Evolutionary conservation across 2,329 filamentous ascomycete species (phyloP), one percentile per base, ranked within the genome.

Genomic region (Aspergillus calidoustus): DNA sequence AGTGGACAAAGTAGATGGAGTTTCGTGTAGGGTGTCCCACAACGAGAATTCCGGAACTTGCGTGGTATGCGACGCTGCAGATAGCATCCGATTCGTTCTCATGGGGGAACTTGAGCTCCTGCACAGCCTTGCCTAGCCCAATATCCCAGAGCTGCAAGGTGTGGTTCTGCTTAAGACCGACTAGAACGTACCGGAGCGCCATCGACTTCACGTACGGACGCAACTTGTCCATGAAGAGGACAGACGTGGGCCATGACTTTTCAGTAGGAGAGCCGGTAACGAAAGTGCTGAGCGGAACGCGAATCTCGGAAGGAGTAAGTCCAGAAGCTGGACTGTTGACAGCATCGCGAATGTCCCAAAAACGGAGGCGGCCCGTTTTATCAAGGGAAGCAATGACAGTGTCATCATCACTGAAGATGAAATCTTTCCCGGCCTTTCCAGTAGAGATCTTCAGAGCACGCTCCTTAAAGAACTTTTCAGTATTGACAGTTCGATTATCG

Each of bases 101-200:
- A 74, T 99, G 94, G 1, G 95, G 95, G 60, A 99, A 88, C 76
- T 97, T 95, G 76, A 99, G 89, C 80, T 99, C 95, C 76, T 99
- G 94, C 43, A 99, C 95, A 31, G 93, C 92, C 80, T 97, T 97
- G 68, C 91, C 91, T 38, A 99, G 88, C 47, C 91, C 93, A 73
- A 99, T 88, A 82, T 99, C 95, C 96, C 95, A 99, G 49, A 99
- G 87, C 82, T 99, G 96, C 64, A 99, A 87, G 59, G 94, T 96
- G 80, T 99, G 95, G 79, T 99, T 99, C 78, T 99, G 95, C 82
- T 98, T 97, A 87, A 98, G 92, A 71, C 95, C 95, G 65, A 99
- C 92, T 75, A 99, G 89, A 82, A 99, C 90, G 81, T 99, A 99
- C 64, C 95, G 89, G 65, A 97, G 84, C 52, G 96, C 93, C 72